phyloP scores from a whole-genome alignment of 371 early-diverging fungal genomes.

The Quaeritorhiza haematococci region DNA sequence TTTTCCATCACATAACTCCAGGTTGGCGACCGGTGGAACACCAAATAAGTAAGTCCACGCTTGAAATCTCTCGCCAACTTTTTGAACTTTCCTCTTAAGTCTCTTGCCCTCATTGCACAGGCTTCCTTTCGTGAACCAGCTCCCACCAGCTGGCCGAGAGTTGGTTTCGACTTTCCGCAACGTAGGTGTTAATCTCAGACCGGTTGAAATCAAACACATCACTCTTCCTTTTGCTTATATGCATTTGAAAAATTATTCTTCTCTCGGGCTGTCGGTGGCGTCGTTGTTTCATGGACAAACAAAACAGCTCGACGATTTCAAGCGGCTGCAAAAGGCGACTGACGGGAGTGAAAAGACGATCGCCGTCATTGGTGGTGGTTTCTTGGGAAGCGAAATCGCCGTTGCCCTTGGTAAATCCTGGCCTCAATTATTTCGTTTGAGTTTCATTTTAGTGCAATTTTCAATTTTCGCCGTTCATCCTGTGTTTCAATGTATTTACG shows the following conservation, averaged over 20 bases:
- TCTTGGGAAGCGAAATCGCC: constrained; percentile 70
- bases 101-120: constrained; percentile 1
- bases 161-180: constrained; percentile 61
- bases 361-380: constrained; percentile 71
- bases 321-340: constrained; percentile 38
- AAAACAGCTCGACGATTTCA: constrained; percentile 44
- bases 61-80: too few species aligned
- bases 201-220: too few species aligned
- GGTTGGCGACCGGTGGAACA: constrained; percentile 65
- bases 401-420: constrained; percentile 60
- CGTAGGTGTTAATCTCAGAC: background rate
- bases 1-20: background rate
- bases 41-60: constrained; percentile 44
- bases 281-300: too few species aligned
- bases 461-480: too few species aligned
- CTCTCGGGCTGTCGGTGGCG: too few species aligned
- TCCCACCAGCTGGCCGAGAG: constrained; percentile 22
- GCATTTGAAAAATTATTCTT: too few species aligned
- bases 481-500: too few species aligned
- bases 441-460: too few species aligned
- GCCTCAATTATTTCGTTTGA: too few species aligned
- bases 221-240: background rate
- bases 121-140: constrained; percentile 33
- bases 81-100: too few species aligned
- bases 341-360: constrained; percentile 54